These are phyloP conservation scores for Xylariales sp. DNA, from an alignment of 2,329 filamentous ascomycete genomes.

Conservation along the genomic window DNA sequence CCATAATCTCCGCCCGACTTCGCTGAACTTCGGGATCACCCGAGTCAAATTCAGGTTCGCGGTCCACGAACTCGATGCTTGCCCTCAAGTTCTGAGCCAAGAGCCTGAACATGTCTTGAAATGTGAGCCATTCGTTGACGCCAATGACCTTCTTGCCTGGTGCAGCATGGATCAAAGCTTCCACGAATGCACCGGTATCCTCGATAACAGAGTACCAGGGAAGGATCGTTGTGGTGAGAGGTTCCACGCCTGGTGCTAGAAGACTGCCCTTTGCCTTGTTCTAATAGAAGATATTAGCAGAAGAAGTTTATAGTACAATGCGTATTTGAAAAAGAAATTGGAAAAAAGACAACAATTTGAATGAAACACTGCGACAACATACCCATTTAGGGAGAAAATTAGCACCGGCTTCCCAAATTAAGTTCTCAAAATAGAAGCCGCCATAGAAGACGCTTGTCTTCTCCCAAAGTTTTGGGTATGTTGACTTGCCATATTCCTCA, in stretches of 20 bases:
- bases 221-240: neutral
- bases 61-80: neutral
- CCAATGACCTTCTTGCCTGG: neutral
- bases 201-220: neutral
- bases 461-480: neutral
- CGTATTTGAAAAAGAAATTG: no score
- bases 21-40: neutral
- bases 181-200: neutral
- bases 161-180: neutral
- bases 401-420: neutral
- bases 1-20: neutral
- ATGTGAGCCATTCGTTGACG: neutral
- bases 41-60: neutral
- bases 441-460: neutral
- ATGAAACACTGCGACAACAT: no score
- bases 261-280: neutral
- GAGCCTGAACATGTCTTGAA: neutral
- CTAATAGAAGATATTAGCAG: neutral
- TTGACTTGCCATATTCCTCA: neutral
- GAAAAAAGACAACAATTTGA: no score
- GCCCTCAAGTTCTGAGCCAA: neutral
- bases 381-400: neutral
- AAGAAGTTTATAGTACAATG: no score
- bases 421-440: neutral
- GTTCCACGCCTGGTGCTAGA: neutral